Evolutionary conservation across 805 yeast genomes (phyloP).

Genomic region (Diddensiella transvaalensis): DNA sequence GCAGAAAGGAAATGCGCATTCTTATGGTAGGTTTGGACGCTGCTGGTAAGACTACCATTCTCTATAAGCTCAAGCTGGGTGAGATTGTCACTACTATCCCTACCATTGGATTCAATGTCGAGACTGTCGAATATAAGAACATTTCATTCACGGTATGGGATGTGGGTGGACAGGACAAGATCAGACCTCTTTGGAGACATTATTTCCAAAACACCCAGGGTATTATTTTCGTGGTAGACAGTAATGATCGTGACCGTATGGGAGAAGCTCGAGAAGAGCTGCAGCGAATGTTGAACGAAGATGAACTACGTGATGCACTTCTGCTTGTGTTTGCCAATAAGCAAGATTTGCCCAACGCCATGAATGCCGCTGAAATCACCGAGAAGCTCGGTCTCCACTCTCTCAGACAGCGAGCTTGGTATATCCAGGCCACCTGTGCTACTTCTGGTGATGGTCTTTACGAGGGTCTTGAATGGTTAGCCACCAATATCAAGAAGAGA

Average conservation of each 20-base stretch:
- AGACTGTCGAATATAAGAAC: conserved; percentile 95
- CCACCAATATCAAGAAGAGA: conserved; percentile 75
- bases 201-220: conserved; percentile 99
- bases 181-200: conserved; percentile 98
- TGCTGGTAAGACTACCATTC: conserved; percentile 97
- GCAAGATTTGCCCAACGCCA: conserved; percentile 98
- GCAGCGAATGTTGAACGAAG: conserved; percentile 98
- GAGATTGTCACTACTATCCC: conserved; percentile 96
- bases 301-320: conserved; percentile 94
- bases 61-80: conserved; percentile 91
- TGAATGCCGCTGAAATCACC: conserved; percentile 98
- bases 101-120: conserved; percentile 96
- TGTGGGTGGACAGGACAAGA: conserved; percentile 99
- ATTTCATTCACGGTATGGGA: conserved; percentile 98
- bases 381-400: conserved; percentile 96
- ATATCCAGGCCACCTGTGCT: conserved; percentile 98
- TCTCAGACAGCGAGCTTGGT: conserved; percentile 98
- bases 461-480: conserved; percentile 97
- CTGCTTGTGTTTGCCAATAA: conserved; percentile 95
- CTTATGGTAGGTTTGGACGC: conserved; percentile 98
- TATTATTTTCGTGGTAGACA: conserved; percentile 95
- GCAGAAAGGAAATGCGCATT: conserved; percentile 97
- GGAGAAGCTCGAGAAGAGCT: conserved; percentile 97
- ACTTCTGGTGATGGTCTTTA: conserved; percentile 98
- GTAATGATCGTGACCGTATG: conserved; percentile 96